Base-by-base conservation (phyloP, 352 stramenopile genomes). In the Elongisporangium anandrum region DNA sequence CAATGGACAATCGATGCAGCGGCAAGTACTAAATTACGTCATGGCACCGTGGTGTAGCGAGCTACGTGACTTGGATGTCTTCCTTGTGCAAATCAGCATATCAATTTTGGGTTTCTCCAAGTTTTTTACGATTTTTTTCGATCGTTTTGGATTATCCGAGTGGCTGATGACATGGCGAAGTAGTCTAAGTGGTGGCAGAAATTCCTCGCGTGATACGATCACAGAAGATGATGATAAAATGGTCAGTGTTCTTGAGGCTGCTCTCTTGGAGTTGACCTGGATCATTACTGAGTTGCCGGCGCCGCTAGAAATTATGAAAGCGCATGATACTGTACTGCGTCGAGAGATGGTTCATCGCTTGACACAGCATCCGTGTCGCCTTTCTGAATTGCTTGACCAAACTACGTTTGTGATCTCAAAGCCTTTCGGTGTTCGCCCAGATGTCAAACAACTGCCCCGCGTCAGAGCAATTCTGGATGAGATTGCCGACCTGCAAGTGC, bases 301-400 rank as follows among this genome's bases (percentile, higher is more conserved):
- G 3, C 78, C 82, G 4, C 66, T 83, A 16, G 69, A 86, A 29
- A 74, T 71, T 16, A 88, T 92, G 55, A 68, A 91, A 41, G 65
- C 78, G 34, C 65, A 64, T 34, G 83, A 88, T 39, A 79, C 68
- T 16, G 79, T 87, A 29, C 72, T 97, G 38, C 81, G 88, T 9
- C 75, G 91, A 19, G 88, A 97, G 57, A 79, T 97, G 51, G 78
- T 97, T 4, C 91, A 97, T 67, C 74, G 84, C 1, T 57, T 97
- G 22, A 81, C 78, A 17, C 73, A 89, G 56, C 72, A 90, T 13
- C 79, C 85, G n/a, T 92, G 75, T 20, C 69, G 78, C 15, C 55
- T 90, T 17, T 95, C 85, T 1, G 78, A 92, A 48, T 59, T 95
- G 21, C 71, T 92, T 8, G 85, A 95, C 19, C 83, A 95, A 52